These are phyloP conservation scores for Gossypium australe DNA, from an alignment of 345 rosid genomes.

Conservation along the genomic window DNA sequence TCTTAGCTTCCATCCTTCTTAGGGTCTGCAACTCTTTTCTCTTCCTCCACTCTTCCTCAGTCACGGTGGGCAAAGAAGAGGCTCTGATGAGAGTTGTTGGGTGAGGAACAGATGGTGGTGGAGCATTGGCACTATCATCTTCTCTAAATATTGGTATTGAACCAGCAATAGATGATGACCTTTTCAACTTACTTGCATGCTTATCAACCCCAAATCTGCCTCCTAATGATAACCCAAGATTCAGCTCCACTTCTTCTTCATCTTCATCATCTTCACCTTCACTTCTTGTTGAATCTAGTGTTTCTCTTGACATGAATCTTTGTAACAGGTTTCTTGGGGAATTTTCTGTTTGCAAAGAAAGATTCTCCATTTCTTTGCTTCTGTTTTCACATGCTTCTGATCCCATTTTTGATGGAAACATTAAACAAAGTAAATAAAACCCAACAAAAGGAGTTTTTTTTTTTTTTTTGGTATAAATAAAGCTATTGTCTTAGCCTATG, in stretches of 20 bases:
- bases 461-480: neutral
- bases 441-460: neutral
- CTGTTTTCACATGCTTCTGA: conserved; percentile 39
- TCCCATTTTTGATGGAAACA: conserved; percentile 38
- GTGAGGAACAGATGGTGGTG: conserved; percentile 30
- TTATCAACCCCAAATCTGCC: conserved; percentile 89
- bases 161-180: conserved; percentile 78
- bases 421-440: neutral
- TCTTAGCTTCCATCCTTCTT: conserved; percentile 84
- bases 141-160: conserved; percentile 34
- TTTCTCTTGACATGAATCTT: conserved; percentile 47
- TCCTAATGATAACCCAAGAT: conserved; percentile 79
- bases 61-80: conserved; percentile 79
- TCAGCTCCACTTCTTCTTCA: conserved; percentile 59
- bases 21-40: conserved; percentile 75
- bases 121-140: conserved; percentile 18
- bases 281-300: neutral
- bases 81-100: conserved; percentile 53
- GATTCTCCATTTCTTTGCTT: conserved; percentile 36
- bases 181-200: conserved; percentile 41
- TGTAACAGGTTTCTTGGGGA: conserved; percentile 76
- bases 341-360: conserved; percentile 53
- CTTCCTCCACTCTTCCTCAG: conserved; percentile 92
- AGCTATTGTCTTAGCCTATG: neutral
- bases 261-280: conserved; percentile 25